Conservation (phyloP, 768 basidiomycete species). For the Lactarius akahatsu region DNA sequence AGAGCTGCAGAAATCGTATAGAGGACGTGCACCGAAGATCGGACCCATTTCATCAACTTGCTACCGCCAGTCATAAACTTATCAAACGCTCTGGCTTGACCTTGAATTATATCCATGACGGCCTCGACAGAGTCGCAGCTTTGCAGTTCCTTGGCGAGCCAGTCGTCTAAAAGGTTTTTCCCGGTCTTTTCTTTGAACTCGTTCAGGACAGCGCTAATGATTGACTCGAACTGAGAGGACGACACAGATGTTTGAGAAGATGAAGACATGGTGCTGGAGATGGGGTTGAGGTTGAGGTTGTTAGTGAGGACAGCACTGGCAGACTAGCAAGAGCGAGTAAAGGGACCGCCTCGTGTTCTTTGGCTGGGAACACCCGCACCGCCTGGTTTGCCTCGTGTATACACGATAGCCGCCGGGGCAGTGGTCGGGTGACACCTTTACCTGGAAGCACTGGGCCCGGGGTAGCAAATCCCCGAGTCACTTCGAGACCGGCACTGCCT, state of each 20-base stretch:
- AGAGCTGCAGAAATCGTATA: not conserved
- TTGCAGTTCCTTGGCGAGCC: not conserved
- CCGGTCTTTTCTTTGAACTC: not conserved
- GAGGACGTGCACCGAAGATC: not conserved
- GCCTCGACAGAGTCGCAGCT: not conserved
- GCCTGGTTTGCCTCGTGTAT: too few species aligned
- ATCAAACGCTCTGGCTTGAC: not conserved
- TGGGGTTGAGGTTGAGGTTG: not conserved
- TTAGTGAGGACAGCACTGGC: not conserved
- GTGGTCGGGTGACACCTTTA: too few species aligned
- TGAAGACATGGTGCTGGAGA: not conserved
- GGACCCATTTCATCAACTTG: not conserved
- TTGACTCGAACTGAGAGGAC: not conserved
- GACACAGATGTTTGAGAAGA: not conserved
- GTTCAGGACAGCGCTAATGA: not conserved
- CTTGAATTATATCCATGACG: not conserved
- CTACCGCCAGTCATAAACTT: not conserved
- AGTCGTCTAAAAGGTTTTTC: not conserved
- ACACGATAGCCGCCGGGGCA: too few species aligned
- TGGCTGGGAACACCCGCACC: too few species aligned
- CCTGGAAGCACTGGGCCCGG: too few species aligned
- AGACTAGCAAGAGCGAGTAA: not conserved
- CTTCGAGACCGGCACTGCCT: too few species aligned
- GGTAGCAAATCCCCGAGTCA: too few species aligned
- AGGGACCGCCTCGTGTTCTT: not conserved